phyloP scores from a whole-genome alignment of 2,329 filamentous ascomycete species.

The Coniochaeta sp. region DNA sequence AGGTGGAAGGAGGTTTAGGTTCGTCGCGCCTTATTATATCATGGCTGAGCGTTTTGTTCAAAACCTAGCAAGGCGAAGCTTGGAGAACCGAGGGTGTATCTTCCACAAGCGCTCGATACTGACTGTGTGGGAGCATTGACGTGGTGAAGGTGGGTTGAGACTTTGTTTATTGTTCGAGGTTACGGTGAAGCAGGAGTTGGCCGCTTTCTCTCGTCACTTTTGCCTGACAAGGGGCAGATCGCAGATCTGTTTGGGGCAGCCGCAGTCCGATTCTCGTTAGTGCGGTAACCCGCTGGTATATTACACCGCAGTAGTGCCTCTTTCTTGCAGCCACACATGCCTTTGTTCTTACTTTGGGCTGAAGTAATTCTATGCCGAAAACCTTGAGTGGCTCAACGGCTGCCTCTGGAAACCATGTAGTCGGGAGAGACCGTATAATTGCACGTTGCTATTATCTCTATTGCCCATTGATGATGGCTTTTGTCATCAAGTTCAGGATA shows the following conservation, averaged over 20 bases:
- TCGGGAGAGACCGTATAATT: not conserved
- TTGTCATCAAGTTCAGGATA: not conserved
- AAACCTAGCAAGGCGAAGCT: not conserved
- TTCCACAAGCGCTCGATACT: not conserved
- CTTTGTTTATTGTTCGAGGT: not conserved
- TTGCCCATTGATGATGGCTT: not conserved
- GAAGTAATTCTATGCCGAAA: not conserved
- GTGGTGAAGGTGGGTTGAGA: not conserved
- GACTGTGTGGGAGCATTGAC: not conserved
- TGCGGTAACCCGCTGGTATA: not conserved
- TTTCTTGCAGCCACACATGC: not conserved
- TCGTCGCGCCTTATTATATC: not conserved
- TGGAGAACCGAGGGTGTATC: not conserved
- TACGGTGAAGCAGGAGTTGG: not conserved
- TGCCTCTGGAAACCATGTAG: no score
- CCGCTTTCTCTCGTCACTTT: not conserved
- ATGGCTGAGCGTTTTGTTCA: not conserved
- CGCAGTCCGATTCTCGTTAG: not conserved
- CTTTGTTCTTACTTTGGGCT: not conserved
- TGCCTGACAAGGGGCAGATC: not conserved
- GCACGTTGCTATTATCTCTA: not conserved
- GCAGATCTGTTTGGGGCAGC: not conserved
- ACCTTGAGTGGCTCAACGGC: no score
- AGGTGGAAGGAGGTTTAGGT: not conserved
- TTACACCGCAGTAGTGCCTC: not conserved